Evolutionary conservation across 495 filamentous ascomycete species (phyloP), one percentile per base, ranked within the genome.

Genomic region (Bacidia gigantensis): DNA sequence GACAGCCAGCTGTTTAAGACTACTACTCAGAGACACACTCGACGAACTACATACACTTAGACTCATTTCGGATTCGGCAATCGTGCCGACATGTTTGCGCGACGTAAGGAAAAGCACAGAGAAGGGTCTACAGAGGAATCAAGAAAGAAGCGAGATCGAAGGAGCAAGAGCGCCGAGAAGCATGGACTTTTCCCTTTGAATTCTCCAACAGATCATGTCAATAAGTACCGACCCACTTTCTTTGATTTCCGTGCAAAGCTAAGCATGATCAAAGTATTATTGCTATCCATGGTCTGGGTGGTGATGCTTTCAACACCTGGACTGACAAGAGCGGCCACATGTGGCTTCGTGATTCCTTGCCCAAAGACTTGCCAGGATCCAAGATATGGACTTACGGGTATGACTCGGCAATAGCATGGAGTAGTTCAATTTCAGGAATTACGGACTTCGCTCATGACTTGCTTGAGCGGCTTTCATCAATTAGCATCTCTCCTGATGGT

Each of bases 291-390:
- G 49, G 49, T 45, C 49, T 51, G 20, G 32, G 32, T 39, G 49
- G 49, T 35, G 24, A 51, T 39, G 24, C 32, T 2, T 22, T 22
- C 35, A 21, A 51, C 11, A 63, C 69, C 17, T 65, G 66, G 49
- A 57, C 60, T 26, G 53, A 54, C 10, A 29, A 48, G 11, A 62
- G 53, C 5, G 59, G 53, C 2, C 63, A 56, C 39, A 46, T 64
- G 22, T 69, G 67, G 66, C 63, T 67, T 39, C 56, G 61, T 20
- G 67, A 69, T 49, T 54, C 43, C 10, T 48, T 67, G 11, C 64
- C 66, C 9, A 20, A 43, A 3, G 51, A 46, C n/a, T 14, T 64
- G 0, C 52, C 51, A 1, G 51, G 43, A 32, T 41, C 57, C 2
- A 49, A 63, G 22, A 49, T 62, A 20, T 44, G 64, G n/a, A 32